A percentile compares a stretch with the other conserved stretches of the same genome.
phyloP scores from a whole-genome alignment of 2,329 filamentous ascomycete species.

The Aureobasidium sp. region DNA sequence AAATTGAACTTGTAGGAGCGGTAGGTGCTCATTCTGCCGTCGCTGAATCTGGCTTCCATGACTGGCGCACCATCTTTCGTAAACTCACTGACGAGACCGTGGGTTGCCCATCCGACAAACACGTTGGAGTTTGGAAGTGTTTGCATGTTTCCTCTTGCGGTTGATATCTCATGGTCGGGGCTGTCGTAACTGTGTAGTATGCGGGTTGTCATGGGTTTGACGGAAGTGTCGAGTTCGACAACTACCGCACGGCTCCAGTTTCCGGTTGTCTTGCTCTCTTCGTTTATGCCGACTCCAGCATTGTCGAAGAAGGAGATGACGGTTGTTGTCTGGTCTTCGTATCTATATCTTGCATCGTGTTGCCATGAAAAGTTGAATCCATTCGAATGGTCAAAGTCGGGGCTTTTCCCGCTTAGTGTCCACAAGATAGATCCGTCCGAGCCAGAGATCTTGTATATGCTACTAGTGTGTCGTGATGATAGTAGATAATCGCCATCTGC shows the following conservation, averaged over 20 bases:
- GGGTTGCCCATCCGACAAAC: constrained; percentile 29
- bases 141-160: constrained; percentile 27
- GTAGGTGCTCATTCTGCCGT: constrained; percentile 29
- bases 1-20: constrained; percentile 32
- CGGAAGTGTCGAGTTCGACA: constrained; percentile 7
- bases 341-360: constrained; percentile 28
- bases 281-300: background rate
- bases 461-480: constrained; percentile 31
- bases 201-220: background rate
- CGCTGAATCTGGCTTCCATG: constrained; percentile 27
- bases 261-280: background rate
- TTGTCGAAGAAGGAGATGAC: constrained; percentile 11
- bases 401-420: constrained; percentile 27
- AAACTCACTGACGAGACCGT: constrained; percentile 28
- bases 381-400: constrained; percentile 18
- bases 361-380: constrained; percentile 30
- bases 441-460: constrained; percentile 31
- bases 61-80: constrained; percentile 23
- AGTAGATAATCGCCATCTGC: constrained; percentile 30
- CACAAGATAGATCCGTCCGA: constrained; percentile 29
- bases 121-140: constrained; percentile 28
- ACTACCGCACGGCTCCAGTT: background rate
- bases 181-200: constrained; percentile 22
- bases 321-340: constrained; percentile 4
- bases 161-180: constrained; percentile 25